Conservation (phyloP, 192 early-diverging fungal species). For the Linnemannia exigua region DNA sequence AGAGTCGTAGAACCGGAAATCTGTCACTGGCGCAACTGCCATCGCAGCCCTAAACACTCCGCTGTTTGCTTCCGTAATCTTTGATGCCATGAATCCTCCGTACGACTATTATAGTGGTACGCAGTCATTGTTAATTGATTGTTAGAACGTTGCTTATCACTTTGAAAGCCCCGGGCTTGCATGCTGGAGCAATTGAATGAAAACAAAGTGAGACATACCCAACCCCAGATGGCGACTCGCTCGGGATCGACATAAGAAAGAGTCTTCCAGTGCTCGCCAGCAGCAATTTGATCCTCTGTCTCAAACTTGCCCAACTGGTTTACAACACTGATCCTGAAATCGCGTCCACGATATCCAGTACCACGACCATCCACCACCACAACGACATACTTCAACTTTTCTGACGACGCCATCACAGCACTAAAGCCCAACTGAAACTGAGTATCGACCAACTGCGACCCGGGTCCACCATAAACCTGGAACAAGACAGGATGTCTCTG, state of each 20-base stretch:
- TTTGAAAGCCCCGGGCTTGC: neutral
- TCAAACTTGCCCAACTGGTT: constrained; percentile 87
- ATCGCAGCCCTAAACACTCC: constrained; percentile 89
- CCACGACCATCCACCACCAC: constrained; percentile 90
- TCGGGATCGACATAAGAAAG: constrained; percentile 84
- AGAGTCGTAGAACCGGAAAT: constrained; percentile 83
- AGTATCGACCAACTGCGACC: constrained; percentile 83
- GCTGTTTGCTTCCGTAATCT: constrained; percentile 87
- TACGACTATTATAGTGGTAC: constrained; percentile 83
- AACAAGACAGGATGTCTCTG: constrained; percentile 91
- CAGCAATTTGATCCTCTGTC: constrained; percentile 88
- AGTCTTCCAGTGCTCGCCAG: constrained; percentile 76
- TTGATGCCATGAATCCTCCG: constrained; percentile 90
- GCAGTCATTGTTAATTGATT: too few species aligned
- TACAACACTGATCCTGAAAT: constrained; percentile 81
- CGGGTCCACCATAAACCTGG: constrained; percentile 91
- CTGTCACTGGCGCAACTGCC: constrained; percentile 96
- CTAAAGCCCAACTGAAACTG: constrained; percentile 81
- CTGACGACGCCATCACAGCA: constrained; percentile 69
- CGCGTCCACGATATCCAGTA: constrained; percentile 88
- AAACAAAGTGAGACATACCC: constrained; percentile 64
- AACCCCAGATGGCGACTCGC: constrained; percentile 95
- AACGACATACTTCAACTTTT: constrained; percentile 75
- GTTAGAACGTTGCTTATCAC: neutral
- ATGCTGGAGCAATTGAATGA: neutral